A percentile compares a stretch with the other conserved stretches of the same genome.
Evolutionary conservation across 2,329 filamentous ascomycete genomes (phyloP).

Genomic region (Phyllosticta capitalensis): DNA sequence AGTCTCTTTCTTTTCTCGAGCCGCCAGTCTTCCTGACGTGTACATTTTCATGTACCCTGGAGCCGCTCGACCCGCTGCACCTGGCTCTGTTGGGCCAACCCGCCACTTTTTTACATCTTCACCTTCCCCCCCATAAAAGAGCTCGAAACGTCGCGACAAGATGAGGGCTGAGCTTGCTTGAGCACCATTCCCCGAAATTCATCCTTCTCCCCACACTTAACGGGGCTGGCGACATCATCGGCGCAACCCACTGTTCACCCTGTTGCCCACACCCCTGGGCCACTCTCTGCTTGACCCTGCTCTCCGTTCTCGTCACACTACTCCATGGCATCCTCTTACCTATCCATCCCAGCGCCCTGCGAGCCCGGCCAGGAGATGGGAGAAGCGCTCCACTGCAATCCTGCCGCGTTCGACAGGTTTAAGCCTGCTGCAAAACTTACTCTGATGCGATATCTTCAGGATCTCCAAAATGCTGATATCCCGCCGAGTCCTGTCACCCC

Average conservation of each 20-base stretch:
- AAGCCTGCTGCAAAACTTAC: constrained; percentile 32
- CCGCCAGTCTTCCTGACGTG: constrained; percentile 7
- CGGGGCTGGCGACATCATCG: constrained; percentile 6
- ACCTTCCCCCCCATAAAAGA: not conserved
- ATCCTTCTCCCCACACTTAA: constrained; percentile 7
- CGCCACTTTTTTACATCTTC: not conserved
- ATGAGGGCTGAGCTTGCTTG: constrained; percentile 7
- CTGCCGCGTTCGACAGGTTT: constrained; percentile 22
- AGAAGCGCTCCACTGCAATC: constrained; percentile 13
- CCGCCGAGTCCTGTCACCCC: constrained; percentile 28
- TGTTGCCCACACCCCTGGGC: constrained; percentile 2
- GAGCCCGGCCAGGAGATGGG: constrained; percentile 14
- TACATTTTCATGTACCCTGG: constrained; percentile 4
- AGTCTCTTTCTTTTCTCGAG: constrained; percentile 14
- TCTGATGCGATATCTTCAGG: constrained; percentile 34
- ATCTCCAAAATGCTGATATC: constrained; percentile 31
- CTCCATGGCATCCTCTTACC: constrained; percentile 22
- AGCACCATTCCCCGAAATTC: constrained; percentile 10
- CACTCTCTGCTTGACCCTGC: constrained; percentile 21
- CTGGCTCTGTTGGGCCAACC: constrained; percentile 13
- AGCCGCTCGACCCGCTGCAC: constrained; percentile 12
- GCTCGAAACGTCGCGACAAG: not conserved
- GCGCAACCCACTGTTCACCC: not conserved
- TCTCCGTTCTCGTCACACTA: constrained; percentile 8
- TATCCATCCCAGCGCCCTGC: constrained; percentile 17